phyloP scores from a whole-genome alignment of 805 yeast genomes.

The Isabelozyma rhagii region DNA sequence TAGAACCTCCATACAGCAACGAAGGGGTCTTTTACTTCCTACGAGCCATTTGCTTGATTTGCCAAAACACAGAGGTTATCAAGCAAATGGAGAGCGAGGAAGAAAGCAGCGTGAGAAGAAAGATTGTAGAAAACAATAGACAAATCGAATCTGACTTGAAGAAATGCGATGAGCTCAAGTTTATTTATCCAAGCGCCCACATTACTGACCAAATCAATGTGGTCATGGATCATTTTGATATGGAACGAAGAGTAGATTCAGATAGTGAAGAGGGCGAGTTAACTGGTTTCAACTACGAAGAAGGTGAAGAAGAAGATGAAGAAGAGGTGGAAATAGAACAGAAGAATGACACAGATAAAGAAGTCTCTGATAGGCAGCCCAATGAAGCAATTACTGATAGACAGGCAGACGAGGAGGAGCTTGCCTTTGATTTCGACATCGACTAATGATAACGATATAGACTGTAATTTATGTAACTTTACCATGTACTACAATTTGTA shows the following conservation, averaged over 20 bases:
- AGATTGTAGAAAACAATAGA: background rate
- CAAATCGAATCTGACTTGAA: too few species aligned
- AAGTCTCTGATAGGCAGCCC: background rate
- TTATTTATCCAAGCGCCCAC: background rate
- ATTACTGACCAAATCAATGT: conserved; percentile 2
- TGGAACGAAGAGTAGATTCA: background rate
- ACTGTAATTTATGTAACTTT: background rate
- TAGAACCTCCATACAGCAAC: conserved; percentile 40
- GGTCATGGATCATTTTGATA: background rate
- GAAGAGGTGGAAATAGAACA: background rate
- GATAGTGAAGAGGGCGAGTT: background rate
- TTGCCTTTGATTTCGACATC: conserved; percentile 26
- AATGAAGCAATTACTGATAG: background rate
- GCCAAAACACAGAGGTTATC: conserved; percentile 18
- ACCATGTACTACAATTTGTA: too few species aligned
- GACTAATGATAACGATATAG: conserved; percentile 8
- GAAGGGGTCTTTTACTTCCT: conserved; percentile 43
- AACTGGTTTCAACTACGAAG: background rate
- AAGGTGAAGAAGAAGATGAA: conserved; percentile 5
- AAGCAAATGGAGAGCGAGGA: conserved; percentile 1
- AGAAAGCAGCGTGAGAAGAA: background rate
- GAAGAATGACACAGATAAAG: background rate
- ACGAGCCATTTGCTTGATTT: conserved; percentile 25
- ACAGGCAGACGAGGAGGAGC: conserved; percentile 2
- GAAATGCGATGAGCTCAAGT: background rate